These are phyloP conservation scores for Maudiozyma barnettii DNA, from an alignment of 805 yeast genomes.

Conservation along the genomic window DNA sequence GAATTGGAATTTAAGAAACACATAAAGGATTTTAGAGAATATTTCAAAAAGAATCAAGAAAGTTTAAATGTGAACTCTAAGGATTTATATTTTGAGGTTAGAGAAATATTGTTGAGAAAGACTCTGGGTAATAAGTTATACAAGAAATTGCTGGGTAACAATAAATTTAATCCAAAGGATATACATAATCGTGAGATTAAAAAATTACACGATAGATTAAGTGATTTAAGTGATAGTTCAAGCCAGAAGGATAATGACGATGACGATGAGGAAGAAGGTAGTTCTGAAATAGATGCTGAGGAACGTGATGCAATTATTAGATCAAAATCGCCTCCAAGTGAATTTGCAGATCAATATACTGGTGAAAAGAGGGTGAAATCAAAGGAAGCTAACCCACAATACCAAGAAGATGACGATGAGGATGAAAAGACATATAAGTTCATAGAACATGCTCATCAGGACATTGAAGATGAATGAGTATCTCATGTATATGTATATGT, in stretches of 20 bases:
- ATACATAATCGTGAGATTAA: not conserved
- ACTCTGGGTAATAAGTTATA: slow-evolving; percentile 28
- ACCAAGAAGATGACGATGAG: slow-evolving; percentile 28
- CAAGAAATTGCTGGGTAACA: slow-evolving; percentile 23
- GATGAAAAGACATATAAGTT: slow-evolving; percentile 26
- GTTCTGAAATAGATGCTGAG: not conserved
- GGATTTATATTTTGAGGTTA: slow-evolving; percentile 76
- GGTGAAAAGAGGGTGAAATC: slow-evolving; percentile 10
- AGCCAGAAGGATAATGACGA: not conserved
- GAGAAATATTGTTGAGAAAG: slow-evolving; percentile 47
- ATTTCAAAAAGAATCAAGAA: slow-evolving; percentile 68
- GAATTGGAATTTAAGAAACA: slow-evolving; percentile 91
- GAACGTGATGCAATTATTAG: slow-evolving; percentile 11
- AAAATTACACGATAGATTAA: slow-evolving; percentile 40
- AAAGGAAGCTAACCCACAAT: not conserved
- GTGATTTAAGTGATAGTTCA: not conserved
- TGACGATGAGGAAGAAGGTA: slow-evolving; percentile 2
- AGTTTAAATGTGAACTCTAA: slow-evolving; percentile 62
- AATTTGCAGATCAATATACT: slow-evolving; percentile 25
- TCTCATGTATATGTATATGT: not conserved
- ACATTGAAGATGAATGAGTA: slow-evolving; percentile 19
- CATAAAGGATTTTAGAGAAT: slow-evolving; percentile 75
- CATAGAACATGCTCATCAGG: slow-evolving; percentile 28
- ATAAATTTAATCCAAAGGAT: not conserved
- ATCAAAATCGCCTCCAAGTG: slow-evolving; percentile 27